A percentile compares a stretch with the other conserved stretches of the same genome.
These are phyloP conservation scores for Gyromitra esculenta DNA, from an alignment of 2,329 filamentous ascomycete genomes.

Conservation along the genomic window DNA sequence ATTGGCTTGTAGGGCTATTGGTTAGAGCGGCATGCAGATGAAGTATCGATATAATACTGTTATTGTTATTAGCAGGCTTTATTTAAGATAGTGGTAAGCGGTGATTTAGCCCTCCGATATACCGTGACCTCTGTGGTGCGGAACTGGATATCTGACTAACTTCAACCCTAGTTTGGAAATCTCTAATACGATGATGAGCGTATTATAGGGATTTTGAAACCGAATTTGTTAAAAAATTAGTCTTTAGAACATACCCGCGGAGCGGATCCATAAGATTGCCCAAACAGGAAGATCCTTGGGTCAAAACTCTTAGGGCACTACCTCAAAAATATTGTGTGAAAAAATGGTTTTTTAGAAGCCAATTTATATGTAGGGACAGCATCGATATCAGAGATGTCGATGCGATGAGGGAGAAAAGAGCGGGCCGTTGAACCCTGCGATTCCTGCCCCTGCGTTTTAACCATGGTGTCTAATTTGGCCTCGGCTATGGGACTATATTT, in stretches of 20 bases:
- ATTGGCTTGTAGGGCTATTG: background rate
- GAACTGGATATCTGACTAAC: background rate
- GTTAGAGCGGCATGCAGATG: background rate
- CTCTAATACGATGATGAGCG: background rate
- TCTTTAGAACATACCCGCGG: no score
- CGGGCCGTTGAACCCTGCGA: background rate
- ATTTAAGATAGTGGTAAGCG: no score
- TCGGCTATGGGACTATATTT: background rate
- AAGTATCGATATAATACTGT: background rate
- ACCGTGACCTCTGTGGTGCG: no score
- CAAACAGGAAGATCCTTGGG: background rate
- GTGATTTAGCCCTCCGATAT: no score
- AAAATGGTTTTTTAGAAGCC: background rate
- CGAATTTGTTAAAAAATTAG: background rate
- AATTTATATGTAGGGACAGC: background rate
- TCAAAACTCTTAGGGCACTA: background rate
- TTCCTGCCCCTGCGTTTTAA: background rate
- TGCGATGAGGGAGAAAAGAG: background rate
- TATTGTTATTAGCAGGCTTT: background rate
- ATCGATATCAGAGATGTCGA: background rate
- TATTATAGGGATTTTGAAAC: background rate
- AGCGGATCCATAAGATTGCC: background rate
- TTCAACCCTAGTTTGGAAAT: background rate
- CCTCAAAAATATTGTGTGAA: background rate
- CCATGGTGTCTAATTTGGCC: background rate